Base-by-base conservation (phyloP, 805 yeast species). In the Candida andamanensis region DNA sequence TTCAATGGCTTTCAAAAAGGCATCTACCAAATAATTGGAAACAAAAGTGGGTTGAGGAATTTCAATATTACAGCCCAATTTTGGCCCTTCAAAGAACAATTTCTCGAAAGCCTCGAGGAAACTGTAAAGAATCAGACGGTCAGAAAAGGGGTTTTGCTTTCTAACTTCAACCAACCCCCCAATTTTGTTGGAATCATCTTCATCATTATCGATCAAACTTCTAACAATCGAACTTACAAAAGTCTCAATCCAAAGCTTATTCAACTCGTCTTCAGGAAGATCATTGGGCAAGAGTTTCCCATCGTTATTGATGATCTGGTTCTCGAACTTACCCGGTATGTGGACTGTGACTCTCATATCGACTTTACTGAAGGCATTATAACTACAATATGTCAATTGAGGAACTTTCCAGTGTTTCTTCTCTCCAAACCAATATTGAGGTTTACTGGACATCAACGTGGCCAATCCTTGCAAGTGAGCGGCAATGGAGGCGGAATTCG, bases 341-440 rank as follows among this genome's bases (percentile, higher is more conserved):
- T 76, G 81, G 19, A 80, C 85, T 1, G 76, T 71, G 16, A 84
- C 85, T 27, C 84, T 65, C 54, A 80, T 74, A 52, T 84, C 95
- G 26, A 75, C 70, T 47, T 65, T 73, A 19, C 79, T 69, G 49
- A 80, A 65, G 5, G 65, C 65, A 51, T 80, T 80, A 60, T 74
- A 80, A 9, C 78, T 60, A 29, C 85, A 78, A 48, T 78, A 80
- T 0, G 82, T 74, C 28, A 84, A 76, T 48, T 79, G 75, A n/a
- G 77, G 74, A 8, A 84, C 85, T 45, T 75, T 78, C 72, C 77
- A 83, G 38, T 69, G 69, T 47, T 74, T 82, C 41, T 67, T 70
- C 49, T 78, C 85, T 10, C 89, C 87, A 60, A 82, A 84, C 95
- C 95, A 84, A 27, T 73, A 61, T 52, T 84, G 95, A 19, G 73